These are phyloP conservation scores for Coemansia sp. DNA, from an alignment of 192 early-diverging fungal genomes.

Conservation along the genomic window DNA sequence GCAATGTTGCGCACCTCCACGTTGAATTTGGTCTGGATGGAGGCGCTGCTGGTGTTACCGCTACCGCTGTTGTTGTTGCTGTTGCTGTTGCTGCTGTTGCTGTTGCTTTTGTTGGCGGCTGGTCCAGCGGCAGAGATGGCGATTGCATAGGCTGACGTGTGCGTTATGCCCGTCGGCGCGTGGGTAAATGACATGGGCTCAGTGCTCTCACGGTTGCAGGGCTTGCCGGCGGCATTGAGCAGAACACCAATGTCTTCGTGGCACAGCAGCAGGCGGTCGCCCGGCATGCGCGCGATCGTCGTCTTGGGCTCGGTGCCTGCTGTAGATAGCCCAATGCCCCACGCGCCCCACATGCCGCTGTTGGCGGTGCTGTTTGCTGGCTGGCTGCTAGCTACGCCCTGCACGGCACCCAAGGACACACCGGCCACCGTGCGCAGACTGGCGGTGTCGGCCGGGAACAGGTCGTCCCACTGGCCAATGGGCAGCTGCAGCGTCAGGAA, in stretches of 20 bases:
- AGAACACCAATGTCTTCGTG: slow-evolving; percentile 49
- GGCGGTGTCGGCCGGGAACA: slow-evolving; percentile 47
- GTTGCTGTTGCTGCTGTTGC: background rate
- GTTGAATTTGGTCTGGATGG: slow-evolving; percentile 25
- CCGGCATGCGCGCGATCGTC: slow-evolving; percentile 45
- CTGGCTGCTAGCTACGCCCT: background rate
- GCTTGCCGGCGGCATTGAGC: slow-evolving; percentile 45
- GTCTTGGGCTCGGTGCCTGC: slow-evolving; percentile 29
- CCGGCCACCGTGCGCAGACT: slow-evolving; percentile 43
- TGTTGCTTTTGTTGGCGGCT: background rate
- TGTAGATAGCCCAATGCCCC: slow-evolving; percentile 38
- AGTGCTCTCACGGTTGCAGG: slow-evolving; percentile 36
- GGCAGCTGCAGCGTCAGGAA: slow-evolving; percentile 51
- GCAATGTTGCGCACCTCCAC: slow-evolving; percentile 87
- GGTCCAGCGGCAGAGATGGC: slow-evolving; percentile 14
- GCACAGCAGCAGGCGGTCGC: slow-evolving; percentile 48
- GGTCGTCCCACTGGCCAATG: slow-evolving; percentile 43
- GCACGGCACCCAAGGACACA: slow-evolving; percentile 3
- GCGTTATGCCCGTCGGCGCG: slow-evolving; percentile 35
- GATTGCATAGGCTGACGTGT: slow-evolving; percentile 46
- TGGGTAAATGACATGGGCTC: slow-evolving; percentile 44
- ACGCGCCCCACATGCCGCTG: slow-evolving; percentile 48
- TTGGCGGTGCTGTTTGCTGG: slow-evolving; percentile 1
- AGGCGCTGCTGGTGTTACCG: background rate
- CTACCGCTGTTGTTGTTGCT: too few relatives aligned